phyloP scores from a whole-genome alignment of 805 yeast species.

The Suhomyces sp. region DNA sequence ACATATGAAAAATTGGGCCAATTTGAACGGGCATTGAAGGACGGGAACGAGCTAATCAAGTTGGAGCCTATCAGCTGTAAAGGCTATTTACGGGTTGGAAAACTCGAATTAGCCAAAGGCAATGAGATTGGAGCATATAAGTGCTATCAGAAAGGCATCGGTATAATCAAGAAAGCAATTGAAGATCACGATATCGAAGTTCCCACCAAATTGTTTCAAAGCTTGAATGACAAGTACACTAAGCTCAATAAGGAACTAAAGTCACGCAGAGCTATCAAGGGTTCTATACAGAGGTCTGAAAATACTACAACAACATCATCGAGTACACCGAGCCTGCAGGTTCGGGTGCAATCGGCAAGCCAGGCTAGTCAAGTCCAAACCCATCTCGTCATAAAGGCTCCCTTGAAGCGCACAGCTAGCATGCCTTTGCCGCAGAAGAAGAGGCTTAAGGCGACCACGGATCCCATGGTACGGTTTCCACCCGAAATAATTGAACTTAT shows the following conservation, averaged over 20 bases:
- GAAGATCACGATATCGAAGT: constrained; percentile 25
- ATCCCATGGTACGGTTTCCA: constrained; percentile 29
- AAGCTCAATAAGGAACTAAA: constrained; percentile 23
- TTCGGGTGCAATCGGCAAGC: neutral
- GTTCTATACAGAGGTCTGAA: neutral
- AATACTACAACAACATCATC: neutral
- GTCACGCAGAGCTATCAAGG: neutral
- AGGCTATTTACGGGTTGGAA: constrained; percentile 47
- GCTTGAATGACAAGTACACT: constrained; percentile 22
- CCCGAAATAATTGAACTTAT: constrained; percentile 28
- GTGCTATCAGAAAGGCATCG: constrained; percentile 35
- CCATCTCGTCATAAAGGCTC: constrained; percentile 10
- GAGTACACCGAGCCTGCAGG: neutral
- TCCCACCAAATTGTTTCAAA: constrained; percentile 29
- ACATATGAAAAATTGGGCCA: constrained; percentile 41
- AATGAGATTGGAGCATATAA: constrained; percentile 35
- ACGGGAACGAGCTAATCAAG: constrained; percentile 31
- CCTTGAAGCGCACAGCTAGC: constrained; percentile 13
- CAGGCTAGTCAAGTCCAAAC: neutral
- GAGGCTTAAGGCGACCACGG: constrained; percentile 9
- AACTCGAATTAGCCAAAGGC: constrained; percentile 25
- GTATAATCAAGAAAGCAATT: constrained; percentile 30
- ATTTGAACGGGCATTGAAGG: constrained; percentile 31
- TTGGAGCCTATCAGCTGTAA: constrained; percentile 47
- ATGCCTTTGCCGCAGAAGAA: neutral